Evolutionary conservation across 441 rosid genomes (phyloP).

Genomic region (Dalechampia spathulata): DNA sequence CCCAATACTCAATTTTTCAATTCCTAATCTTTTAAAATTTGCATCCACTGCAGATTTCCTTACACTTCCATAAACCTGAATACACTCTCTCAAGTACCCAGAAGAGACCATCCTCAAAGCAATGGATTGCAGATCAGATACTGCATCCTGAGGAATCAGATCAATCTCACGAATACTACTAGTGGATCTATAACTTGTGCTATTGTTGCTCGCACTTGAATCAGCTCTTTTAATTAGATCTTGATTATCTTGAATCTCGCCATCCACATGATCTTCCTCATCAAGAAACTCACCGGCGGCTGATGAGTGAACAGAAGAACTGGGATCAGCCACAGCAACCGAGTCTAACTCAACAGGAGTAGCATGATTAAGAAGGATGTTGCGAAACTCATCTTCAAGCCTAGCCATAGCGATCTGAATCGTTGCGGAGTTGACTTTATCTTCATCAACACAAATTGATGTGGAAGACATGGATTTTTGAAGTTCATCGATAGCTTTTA

Average conservation of each 20-base stretch:
- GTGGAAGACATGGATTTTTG: constrained; percentile 49
- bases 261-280: constrained; percentile 13
- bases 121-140: constrained; percentile 36
- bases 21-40: constrained; percentile 45
- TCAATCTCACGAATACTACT: constrained; percentile 70
- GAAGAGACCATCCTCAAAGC: constrained; percentile 58
- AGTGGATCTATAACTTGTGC: constrained; percentile 51
- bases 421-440: constrained; percentile 44
- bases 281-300: constrained; percentile 21
- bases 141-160: constrained; percentile 48
- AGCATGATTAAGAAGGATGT: constrained; percentile 50
- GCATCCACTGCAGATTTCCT: constrained; percentile 57
- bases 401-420: constrained; percentile 94
- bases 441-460: constrained; percentile 35
- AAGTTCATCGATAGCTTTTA: constrained; percentile 71
- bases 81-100: constrained; percentile 65
- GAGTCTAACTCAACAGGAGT: constrained; percentile 48
- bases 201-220: constrained; percentile 23
- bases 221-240: constrained; percentile 20
- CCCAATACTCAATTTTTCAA: constrained; percentile 68
- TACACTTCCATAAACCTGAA: constrained; percentile 47
- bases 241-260: background rate
- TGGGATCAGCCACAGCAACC: constrained; percentile 21
- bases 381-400: constrained; percentile 86
- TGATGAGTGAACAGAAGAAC: constrained; percentile 23